These are phyloP conservation scores for Eucalyptus pauciflora DNA, from an alignment of 345 rosid species.

Conservation along the genomic window DNA sequence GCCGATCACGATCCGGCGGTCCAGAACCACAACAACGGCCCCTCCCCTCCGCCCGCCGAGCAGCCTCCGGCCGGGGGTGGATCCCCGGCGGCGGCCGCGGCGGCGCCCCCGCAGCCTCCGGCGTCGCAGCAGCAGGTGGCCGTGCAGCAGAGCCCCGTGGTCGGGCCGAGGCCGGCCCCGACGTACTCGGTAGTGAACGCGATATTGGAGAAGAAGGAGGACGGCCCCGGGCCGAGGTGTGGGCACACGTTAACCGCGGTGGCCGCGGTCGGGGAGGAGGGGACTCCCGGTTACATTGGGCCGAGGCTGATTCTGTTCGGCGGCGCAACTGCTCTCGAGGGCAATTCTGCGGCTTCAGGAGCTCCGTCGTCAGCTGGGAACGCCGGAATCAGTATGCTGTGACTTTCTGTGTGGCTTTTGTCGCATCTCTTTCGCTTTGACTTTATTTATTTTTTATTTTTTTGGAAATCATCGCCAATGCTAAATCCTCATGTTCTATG, in stretches of 20 bases:
- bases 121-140: constrained; percentile 3
- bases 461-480: not conserved
- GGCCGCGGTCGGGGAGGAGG: constrained; percentile 95
- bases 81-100: constrained; percentile 10
- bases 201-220: constrained; percentile 83
- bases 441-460: not conserved
- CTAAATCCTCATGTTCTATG: not conserved
- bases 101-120: constrained; percentile 2
- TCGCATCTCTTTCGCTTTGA: not conserved
- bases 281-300: constrained; percentile 68
- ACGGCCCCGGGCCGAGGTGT: constrained; percentile 97
- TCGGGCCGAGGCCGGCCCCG: constrained; percentile 90
- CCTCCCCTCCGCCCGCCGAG: constrained; percentile 18
- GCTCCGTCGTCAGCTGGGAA: constrained; percentile 94
- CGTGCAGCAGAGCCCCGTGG: constrained; percentile 39
- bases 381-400: constrained; percentile 86
- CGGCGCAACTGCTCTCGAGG: constrained; percentile 96
- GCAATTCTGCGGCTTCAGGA: constrained; percentile 82
- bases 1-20: constrained; percentile 59
- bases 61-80: constrained; percentile 4
- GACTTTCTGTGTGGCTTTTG: not conserved
- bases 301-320: constrained; percentile 91
- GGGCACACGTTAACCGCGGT: constrained; percentile 97
- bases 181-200: constrained; percentile 83
- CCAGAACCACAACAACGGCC: constrained; percentile 13